Percentiles rank a stretch among this genome's conserved stretches.
Conservation (phyloP, 192 early-diverging fungal genomes). For the Backusella morwellensis region DNA sequence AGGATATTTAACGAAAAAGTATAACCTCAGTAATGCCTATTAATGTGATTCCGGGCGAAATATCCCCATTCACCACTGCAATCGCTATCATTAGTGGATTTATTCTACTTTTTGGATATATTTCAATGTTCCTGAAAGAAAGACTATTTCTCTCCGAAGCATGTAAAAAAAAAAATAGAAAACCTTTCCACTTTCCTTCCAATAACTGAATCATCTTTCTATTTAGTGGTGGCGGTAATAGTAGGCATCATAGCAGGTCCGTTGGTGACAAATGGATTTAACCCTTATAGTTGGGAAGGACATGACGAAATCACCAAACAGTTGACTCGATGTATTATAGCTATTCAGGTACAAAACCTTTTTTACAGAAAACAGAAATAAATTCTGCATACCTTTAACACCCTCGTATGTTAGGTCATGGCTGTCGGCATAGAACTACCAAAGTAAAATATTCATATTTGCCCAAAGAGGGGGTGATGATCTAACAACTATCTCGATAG, state of each 20-base stretch:
- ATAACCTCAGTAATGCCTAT: slow-evolving; percentile 18
- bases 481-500: slow-evolving; percentile 1
- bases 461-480: neutral
- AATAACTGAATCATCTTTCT: neutral
- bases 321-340: slow-evolving; percentile 76
- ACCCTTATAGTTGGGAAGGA: slow-evolving; percentile 59
- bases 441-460: slow-evolving; percentile 42
- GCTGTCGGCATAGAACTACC: slow-evolving; percentile 81
- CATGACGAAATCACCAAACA: slow-evolving; percentile 62
- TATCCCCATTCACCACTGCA: slow-evolving; percentile 39
- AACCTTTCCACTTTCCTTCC: too few relatives aligned
- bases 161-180: slow-evolving; percentile 43
- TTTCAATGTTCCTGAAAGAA: slow-evolving; percentile 72
- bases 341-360: slow-evolving; percentile 61
- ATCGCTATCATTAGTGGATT: slow-evolving; percentile 68
- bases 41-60: slow-evolving; percentile 34
- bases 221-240: slow-evolving; percentile 72
- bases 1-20: neutral
- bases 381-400: neutral
- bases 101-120: slow-evolving; percentile 66
- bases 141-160: slow-evolving; percentile 73
- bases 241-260: slow-evolving; percentile 89
- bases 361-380: neutral
- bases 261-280: slow-evolving; percentile 61
- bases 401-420: slow-evolving; percentile 58